Percentiles rank a stretch among this genome's conserved stretches.
Evolutionary conservation across 2,329 filamentous ascomycete genomes (phyloP).

Genomic region (Didymella pomorum): DNA sequence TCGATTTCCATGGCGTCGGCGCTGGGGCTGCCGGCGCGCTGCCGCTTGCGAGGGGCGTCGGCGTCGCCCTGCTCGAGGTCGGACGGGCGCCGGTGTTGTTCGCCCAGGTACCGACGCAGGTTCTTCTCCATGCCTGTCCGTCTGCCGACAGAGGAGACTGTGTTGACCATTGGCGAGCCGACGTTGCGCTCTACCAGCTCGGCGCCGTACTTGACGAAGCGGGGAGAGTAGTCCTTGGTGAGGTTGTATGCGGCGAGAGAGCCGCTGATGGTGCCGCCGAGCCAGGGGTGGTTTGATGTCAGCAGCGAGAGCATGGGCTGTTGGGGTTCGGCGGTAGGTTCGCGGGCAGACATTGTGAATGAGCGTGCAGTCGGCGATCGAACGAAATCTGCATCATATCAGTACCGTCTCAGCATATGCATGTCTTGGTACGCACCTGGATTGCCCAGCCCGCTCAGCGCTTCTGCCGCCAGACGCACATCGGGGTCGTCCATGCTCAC

Average conservation of each 20-base stretch:
- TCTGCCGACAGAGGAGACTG: constrained; percentile 81
- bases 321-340: constrained; percentile 59
- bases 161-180: constrained; percentile 81
- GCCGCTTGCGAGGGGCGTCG: constrained; percentile 50
- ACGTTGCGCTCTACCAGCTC: constrained; percentile 91
- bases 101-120: constrained; percentile 81
- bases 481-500: constrained; percentile 58
- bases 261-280: constrained; percentile 84
- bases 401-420: constrained; percentile 8
- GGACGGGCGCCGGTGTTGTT: constrained; percentile 59
- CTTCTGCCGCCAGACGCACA: constrained; percentile 59
- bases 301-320: constrained; percentile 88
- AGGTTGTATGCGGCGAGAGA: constrained; percentile 85
- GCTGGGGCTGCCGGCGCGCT: constrained; percentile 53
- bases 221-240: constrained; percentile 89
- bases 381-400: constrained; percentile 51
- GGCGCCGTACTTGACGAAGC: constrained; percentile 84
- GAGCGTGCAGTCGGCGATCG: not conserved
- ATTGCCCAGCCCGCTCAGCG: constrained; percentile 59
- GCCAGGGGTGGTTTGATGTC: constrained; percentile 84
- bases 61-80: constrained; percentile 58
- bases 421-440: constrained; percentile 50
- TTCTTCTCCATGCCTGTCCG: constrained; percentile 88
- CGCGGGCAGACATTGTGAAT: not conserved
- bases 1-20: constrained; percentile 59